Percentiles rank a stretch among this genome's conserved stretches.
Conservation (phyloP, 225 moss, liverwort and hornwort genomes). For the Bryoerythrophyllum caledonicum region DNA sequence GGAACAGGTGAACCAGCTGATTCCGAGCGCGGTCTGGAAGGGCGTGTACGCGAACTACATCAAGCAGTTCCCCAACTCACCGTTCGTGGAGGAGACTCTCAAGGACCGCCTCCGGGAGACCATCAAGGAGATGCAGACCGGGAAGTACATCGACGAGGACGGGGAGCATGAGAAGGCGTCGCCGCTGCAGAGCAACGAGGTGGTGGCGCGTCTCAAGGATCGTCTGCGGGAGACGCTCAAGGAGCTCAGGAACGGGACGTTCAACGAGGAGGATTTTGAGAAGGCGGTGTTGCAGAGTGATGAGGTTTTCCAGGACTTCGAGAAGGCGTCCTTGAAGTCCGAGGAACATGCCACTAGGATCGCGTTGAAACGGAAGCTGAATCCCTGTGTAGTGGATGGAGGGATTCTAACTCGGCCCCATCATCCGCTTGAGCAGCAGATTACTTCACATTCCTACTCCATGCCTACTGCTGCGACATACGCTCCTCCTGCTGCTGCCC, state of each 20-base stretch:
- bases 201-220: slow-evolving; percentile 26
- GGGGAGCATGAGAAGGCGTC: slow-evolving; percentile 8
- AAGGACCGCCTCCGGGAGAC: slow-evolving; percentile 41
- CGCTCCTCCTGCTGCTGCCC: background rate
- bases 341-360: slow-evolving; percentile 13
- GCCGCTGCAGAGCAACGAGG: slow-evolving; percentile 30
- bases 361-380: slow-evolving; percentile 8
- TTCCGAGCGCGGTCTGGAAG: slow-evolving; percentile 35
- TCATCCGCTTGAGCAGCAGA: no score
- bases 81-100: slow-evolving; percentile 31
- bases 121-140: slow-evolving; percentile 26
- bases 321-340: slow-evolving; percentile 14
- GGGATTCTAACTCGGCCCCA: no score
- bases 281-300: slow-evolving; percentile 18
- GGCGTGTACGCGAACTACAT: slow-evolving; percentile 25
- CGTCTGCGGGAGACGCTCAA: slow-evolving; percentile 15
- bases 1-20: slow-evolving; percentile 25
- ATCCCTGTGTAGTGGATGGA: background rate
- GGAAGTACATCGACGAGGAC: slow-evolving; percentile 10
- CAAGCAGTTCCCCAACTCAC: slow-evolving; percentile 17
- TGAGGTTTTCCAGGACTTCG: slow-evolving; percentile 25
- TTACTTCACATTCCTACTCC: background rate
- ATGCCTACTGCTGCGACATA: background rate
- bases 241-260: slow-evolving; percentile 10
- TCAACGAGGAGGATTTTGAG: slow-evolving; percentile 22